A percentile compares a stretch with the other conserved stretches of the same genome.
phyloP scores from a whole-genome alignment of 2,329 filamentous ascomycete genomes.

The Rhynchosporium agropyri region DNA sequence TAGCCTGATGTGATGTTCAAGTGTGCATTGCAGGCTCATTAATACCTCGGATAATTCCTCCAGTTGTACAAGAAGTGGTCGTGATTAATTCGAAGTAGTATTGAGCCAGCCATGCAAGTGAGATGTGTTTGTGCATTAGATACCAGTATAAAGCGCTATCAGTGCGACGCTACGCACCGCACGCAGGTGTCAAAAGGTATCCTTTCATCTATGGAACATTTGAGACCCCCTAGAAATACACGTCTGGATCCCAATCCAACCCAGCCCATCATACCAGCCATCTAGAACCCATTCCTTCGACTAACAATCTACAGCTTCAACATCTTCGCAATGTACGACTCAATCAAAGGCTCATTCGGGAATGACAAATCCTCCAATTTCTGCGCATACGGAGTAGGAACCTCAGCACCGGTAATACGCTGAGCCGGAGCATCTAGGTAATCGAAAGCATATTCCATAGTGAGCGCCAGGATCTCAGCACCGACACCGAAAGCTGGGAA shows the following conservation, averaged over 20 bases:
- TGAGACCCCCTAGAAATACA: constrained; percentile 29
- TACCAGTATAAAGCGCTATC: background rate
- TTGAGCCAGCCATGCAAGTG: background rate
- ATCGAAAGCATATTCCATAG: constrained; percentile 98
- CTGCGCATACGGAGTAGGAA: constrained; percentile 92
- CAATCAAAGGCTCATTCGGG: constrained; percentile 86
- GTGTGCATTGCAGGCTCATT: too few species aligned
- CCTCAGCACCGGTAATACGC: constrained; percentile 93
- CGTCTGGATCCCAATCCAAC: constrained; percentile 15
- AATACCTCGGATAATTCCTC: too few species aligned
- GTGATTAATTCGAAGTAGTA: too few species aligned
- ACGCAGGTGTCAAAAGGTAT: constrained; percentile 28
- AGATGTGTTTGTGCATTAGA: constrained; percentile 6
- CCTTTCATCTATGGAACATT: constrained; percentile 30
- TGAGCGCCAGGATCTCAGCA: constrained; percentile 88
- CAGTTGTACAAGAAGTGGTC: too few species aligned
- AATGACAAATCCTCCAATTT: constrained; percentile 95
- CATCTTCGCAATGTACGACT: constrained; percentile 86
- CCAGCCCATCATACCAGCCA: background rate
- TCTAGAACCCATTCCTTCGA: background rate
- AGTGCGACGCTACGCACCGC: background rate
- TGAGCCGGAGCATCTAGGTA: constrained; percentile 93
- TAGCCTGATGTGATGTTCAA: too few species aligned
- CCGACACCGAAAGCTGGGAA: constrained; percentile 94
- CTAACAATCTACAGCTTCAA: constrained; percentile 65